These are phyloP conservation scores for Schwanniomyces polymorphus DNA, from an alignment of 805 yeast genomes.

Conservation along the genomic window DNA sequence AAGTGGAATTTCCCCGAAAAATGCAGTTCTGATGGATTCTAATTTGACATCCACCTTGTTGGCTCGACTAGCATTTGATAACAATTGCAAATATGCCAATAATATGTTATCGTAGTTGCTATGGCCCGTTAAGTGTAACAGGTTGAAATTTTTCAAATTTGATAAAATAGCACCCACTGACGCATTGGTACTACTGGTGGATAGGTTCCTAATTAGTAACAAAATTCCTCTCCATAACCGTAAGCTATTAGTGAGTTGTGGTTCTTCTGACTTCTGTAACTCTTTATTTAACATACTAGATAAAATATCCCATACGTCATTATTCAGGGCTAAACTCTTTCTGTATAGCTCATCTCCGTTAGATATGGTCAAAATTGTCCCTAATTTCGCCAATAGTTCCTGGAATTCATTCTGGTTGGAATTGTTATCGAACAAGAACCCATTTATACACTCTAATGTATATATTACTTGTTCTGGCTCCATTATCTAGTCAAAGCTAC, in stretches of 20 bases:
- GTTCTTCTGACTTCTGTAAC: conserved; percentile 1
- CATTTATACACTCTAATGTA: not conserved
- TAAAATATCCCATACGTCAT: conserved; percentile 3
- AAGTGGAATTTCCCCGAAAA: conserved; percentile 3
- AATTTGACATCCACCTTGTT: conserved; percentile 18
- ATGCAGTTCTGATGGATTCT: not conserved
- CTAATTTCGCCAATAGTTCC: conserved; percentile 1
- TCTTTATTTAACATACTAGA: conserved; percentile 8
- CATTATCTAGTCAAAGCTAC: not conserved
- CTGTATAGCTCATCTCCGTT: conserved; percentile 5
- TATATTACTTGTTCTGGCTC: not conserved
- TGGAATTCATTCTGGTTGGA: not conserved
- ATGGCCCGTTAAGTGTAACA: conserved; percentile 2
- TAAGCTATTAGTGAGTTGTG: conserved; percentile 8
- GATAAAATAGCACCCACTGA: conserved; percentile 1
- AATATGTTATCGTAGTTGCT: conserved; percentile 14
- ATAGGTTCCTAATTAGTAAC: conserved; percentile 49
- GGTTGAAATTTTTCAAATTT: conserved; percentile 7
- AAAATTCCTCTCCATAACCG: conserved; percentile 48
- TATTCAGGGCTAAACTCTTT: conserved; percentile 1
- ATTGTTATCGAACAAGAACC: not conserved
- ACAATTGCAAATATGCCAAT: conserved; percentile 18
- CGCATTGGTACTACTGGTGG: conserved; percentile 16
- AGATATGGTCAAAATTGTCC: conserved; percentile 5
- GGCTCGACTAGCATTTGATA: conserved; percentile 28